Evolutionary conservation across 495 filamentous ascomycete species (phyloP), one percentile per base, ranked within the genome.

Genomic region (Podospora didyma): DNA sequence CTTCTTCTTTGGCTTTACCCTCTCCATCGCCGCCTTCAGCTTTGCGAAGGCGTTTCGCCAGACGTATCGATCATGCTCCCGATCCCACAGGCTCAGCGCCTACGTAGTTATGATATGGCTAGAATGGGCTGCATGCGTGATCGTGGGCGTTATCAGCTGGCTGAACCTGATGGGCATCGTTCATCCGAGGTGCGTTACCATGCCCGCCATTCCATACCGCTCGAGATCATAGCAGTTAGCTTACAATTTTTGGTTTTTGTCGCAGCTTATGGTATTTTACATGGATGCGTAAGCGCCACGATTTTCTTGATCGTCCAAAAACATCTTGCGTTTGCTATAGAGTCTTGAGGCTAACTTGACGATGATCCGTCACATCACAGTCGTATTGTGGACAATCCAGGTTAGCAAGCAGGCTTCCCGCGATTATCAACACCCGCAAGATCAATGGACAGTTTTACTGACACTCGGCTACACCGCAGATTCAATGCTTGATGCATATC

Each of bases 401-500:
- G 64, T 60, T 35, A 20, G 62, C 24, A 46, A 12, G 9, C 35
- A 39, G 16, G 3, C 26, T 10, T 11, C 9, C 11, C 34, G 31
- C 31, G 5, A 4, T 17, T 31, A 28, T 20, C n/a, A 47, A 21
- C 16, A 19, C 14, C 10, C n/a, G n/a, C n/a, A 4, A 47, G 22
- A 47, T 14, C 2, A 47, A 47, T 11, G n/a, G 34, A 34, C 23
- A 34, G 7, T 17, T 2, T 1, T 7, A 41, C 12, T 53, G 12
- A 2, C 37, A 41, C n/a, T 41, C 37, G 6, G 3, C 6, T 14
- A 2, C 37, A 3, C 16, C 37, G 3, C 65, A 78, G 69, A 68
- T 70, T 17, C 74, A 78, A 55, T 69, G 72, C 50, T 62, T 79
- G 7, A 68, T 72, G 23, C 75, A 79, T 54, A 80, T 82, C 51